Conservation (phyloP, 257 asterid species). For the Solanum lignicaule region DNA sequence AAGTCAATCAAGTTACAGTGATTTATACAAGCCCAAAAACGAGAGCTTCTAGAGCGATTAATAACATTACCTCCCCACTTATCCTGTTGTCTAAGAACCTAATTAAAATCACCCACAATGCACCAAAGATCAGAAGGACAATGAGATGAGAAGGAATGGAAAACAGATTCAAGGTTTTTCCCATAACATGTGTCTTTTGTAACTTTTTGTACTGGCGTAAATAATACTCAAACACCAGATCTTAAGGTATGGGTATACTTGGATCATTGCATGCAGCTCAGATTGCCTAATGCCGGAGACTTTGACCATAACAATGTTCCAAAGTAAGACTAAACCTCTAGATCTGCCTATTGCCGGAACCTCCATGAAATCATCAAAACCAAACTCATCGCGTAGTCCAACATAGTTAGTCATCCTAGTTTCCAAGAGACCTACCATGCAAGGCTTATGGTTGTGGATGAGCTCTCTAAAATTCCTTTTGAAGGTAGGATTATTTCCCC, state of each 20-base stretch:
- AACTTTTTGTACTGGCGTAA: too few relatives aligned
- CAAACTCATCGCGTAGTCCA: neutral
- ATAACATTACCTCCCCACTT: too few relatives aligned
- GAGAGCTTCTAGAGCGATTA: too few relatives aligned
- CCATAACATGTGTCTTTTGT: too few relatives aligned
- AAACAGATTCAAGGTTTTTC: too few relatives aligned
- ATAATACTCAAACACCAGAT: neutral
- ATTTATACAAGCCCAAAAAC: too few relatives aligned
- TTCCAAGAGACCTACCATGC: neutral
- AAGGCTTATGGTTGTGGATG: neutral
- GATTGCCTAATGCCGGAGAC: fast-evolving
- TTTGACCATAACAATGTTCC: neutral
- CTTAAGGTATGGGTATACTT: neutral
- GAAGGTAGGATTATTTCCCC: neutral
- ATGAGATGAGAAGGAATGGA: too few relatives aligned
- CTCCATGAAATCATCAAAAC: neutral
- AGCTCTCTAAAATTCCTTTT: neutral
- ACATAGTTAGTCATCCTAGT: neutral
- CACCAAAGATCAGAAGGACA: too few relatives aligned
- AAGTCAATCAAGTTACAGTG: too few relatives aligned
- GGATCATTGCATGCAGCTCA: neutral
- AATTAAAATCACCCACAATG: too few relatives aligned
- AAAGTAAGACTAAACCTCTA: neutral
- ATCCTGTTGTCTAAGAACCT: too few relatives aligned
- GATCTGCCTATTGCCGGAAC: neutral